phyloP scores from a whole-genome alignment of 768 basidiomycete species.

The Mycena capillaripes region DNA sequence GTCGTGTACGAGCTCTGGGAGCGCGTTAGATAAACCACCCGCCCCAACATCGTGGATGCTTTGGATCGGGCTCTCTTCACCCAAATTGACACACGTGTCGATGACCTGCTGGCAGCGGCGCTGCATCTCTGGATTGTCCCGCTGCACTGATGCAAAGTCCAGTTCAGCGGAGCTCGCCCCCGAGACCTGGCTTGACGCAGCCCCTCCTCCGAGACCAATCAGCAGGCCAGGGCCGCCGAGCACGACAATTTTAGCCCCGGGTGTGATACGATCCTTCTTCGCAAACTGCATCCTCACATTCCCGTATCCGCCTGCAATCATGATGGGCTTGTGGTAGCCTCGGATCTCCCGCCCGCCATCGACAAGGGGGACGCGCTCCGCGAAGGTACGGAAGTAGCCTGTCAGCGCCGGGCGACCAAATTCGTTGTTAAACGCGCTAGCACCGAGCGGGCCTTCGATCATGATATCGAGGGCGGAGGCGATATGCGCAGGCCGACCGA shows the following conservation, averaged over 20 bases:
- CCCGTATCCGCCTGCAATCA: slow-evolving; percentile 98
- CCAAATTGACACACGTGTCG: slow-evolving; percentile 82
- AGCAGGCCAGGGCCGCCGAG: slow-evolving; percentile 96
- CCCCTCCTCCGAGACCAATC: slow-evolving; percentile 97
- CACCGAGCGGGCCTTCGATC: slow-evolving; percentile 95
- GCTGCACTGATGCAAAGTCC: slow-evolving; percentile 97
- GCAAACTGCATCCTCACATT: slow-evolving; percentile 91
- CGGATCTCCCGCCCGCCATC: slow-evolving; percentile 76
- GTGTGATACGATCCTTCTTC: slow-evolving; percentile 79
- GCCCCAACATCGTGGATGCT: slow-evolving; percentile 99
- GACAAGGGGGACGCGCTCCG: slow-evolving; percentile 76
- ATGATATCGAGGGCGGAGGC: slow-evolving; percentile 96
- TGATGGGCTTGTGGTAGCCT: slow-evolving; percentile 99
- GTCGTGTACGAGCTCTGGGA: slow-evolving; percentile 98
- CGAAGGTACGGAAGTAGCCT: slow-evolving; percentile 97
- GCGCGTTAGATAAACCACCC: slow-evolving; percentile 95
- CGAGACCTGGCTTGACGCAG: slow-evolving; percentile 93
- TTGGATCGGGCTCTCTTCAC: slow-evolving; percentile 82
- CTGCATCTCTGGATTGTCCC: slow-evolving; percentile 99
- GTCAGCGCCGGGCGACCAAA: slow-evolving; percentile 94
- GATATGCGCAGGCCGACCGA: slow-evolving; percentile 91
- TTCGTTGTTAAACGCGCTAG: slow-evolving; percentile 98
- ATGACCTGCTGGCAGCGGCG: slow-evolving; percentile 97
- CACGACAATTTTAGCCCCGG: slow-evolving; percentile 91
- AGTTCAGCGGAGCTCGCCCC: slow-evolving; percentile 93